These are phyloP conservation scores for Ophiostoma sp. DNA, from an alignment of 2,329 filamentous ascomycete genomes.

Conservation along the genomic window DNA sequence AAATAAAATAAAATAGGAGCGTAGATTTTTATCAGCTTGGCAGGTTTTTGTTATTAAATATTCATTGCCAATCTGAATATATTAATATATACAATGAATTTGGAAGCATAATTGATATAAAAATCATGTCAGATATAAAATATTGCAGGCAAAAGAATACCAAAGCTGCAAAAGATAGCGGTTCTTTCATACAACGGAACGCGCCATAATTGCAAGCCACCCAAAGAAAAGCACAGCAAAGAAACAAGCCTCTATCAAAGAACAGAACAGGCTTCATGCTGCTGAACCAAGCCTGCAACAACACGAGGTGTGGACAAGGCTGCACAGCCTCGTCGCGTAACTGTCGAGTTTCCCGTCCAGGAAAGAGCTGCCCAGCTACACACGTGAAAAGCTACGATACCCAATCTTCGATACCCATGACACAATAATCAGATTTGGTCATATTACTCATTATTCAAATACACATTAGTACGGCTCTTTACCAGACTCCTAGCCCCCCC, in stretches of 20 bases:
- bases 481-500: slow-evolving; percentile 34
- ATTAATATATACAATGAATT: too few relatives aligned
- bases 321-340: neutral
- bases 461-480: neutral
- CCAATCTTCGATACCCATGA: neutral
- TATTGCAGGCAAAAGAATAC: too few relatives aligned
- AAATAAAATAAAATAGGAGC: too few relatives aligned
- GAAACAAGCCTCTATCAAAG: neutral
- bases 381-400: neutral
- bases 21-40: too few relatives aligned
- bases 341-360: neutral
- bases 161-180: too few relatives aligned
- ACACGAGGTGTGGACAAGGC: neutral
- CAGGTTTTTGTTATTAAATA: too few relatives aligned
- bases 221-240: neutral
- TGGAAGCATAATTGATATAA: too few relatives aligned
- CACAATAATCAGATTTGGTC: neutral
- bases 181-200: neutral
- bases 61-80: too few relatives aligned
- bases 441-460: slow-evolving; percentile 1
- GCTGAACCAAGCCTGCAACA: neutral
- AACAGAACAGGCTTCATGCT: neutral
- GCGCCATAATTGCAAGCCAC: neutral
- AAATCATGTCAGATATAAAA: too few relatives aligned
- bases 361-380: neutral